These are phyloP conservation scores for Psilocybe cubensis DNA, from an alignment of 768 basidiomycete genomes.

Conservation along the genomic window DNA sequence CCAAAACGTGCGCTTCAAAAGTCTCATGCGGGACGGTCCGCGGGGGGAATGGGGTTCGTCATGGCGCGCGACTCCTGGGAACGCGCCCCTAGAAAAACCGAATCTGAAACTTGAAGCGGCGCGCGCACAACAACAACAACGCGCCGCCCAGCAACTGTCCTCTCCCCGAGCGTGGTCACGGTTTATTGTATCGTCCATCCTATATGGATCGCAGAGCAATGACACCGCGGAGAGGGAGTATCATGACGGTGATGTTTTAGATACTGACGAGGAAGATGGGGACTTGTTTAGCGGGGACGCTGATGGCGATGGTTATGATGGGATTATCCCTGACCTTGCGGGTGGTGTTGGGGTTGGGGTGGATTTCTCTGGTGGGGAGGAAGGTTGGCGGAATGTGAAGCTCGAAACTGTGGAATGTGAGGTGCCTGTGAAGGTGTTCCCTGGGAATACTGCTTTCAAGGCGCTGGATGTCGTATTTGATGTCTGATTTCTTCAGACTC, in stretches of 20 bases:
- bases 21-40: slow-evolving; percentile 58
- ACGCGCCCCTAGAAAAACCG: slow-evolving; percentile 64
- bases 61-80: slow-evolving; percentile 59
- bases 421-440: slow-evolving; percentile 86
- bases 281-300: slow-evolving; percentile 52
- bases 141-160: slow-evolving; percentile 10
- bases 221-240: slow-evolving; percentile 51
- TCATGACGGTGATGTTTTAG: slow-evolving; percentile 59
- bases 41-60: slow-evolving; percentile 74
- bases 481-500: slow-evolving; percentile 47
- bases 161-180: slow-evolving; percentile 41
- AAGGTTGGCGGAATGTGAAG: slow-evolving; percentile 66
- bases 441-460: slow-evolving; percentile 88
- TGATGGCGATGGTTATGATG: slow-evolving; percentile 50
- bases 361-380: slow-evolving; percentile 52
- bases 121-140: slow-evolving; percentile 11
- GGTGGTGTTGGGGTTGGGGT: slow-evolving; percentile 58
- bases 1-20: slow-evolving; percentile 56
- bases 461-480: slow-evolving; percentile 80
- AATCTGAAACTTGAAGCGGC: slow-evolving; percentile 24
- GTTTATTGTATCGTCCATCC: slow-evolving; percentile 40
- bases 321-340: slow-evolving; percentile 45
- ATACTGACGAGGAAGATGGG: slow-evolving; percentile 47
- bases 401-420: slow-evolving; percentile 95
- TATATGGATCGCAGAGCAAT: slow-evolving; percentile 20